Evolutionary conservation across 177 flowering plant species (phyloP).

Genomic region (Vitis hybrid): DNA sequence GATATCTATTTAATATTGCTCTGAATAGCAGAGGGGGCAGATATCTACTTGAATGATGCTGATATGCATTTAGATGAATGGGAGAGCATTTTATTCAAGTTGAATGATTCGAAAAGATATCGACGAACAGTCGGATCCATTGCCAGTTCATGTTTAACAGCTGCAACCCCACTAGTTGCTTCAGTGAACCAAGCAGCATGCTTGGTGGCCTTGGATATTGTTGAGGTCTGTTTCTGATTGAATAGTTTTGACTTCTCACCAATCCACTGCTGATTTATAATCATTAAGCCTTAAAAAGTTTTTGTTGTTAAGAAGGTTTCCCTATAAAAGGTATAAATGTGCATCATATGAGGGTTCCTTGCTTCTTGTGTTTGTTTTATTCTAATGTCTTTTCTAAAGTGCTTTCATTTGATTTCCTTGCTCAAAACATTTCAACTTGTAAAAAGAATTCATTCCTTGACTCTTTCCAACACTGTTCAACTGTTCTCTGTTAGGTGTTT

Average conservation of each 20-base stretch:
- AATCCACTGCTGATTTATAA: too few species aligned
- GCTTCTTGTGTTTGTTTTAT: too few species aligned
- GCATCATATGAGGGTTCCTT: too few species aligned
- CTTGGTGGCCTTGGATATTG: slow-evolving; percentile 68
- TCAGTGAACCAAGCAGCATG: slow-evolving; percentile 58
- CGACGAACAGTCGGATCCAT: slow-evolving; percentile 78
- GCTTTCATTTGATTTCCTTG: too few species aligned
- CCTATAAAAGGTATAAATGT: too few species aligned
- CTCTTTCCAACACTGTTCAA: too few species aligned
- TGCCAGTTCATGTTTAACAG: slow-evolving; percentile 66
- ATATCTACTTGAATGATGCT: slow-evolving; percentile 11
- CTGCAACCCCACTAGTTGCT: slow-evolving; percentile 76
- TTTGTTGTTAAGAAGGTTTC: too few species aligned
- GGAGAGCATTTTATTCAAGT: slow-evolving; percentile 56
- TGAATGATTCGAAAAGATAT: slow-evolving; percentile 69
- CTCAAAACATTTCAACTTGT: too few species aligned
- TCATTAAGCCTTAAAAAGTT: not conserved
- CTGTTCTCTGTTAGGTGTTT: too few species aligned
- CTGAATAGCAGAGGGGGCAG: slow-evolving; percentile 15
- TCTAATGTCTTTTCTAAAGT: too few species aligned
- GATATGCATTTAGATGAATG: slow-evolving; percentile 39
- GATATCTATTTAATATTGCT: not conserved
- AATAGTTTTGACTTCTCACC: not conserved
- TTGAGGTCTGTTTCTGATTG: slow-evolving; percentile 60
- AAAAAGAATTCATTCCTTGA: too few species aligned